Evolutionary conservation across 2,329 filamentous ascomycete genomes (phyloP).

Genomic region (Exophiala mesophila): DNA sequence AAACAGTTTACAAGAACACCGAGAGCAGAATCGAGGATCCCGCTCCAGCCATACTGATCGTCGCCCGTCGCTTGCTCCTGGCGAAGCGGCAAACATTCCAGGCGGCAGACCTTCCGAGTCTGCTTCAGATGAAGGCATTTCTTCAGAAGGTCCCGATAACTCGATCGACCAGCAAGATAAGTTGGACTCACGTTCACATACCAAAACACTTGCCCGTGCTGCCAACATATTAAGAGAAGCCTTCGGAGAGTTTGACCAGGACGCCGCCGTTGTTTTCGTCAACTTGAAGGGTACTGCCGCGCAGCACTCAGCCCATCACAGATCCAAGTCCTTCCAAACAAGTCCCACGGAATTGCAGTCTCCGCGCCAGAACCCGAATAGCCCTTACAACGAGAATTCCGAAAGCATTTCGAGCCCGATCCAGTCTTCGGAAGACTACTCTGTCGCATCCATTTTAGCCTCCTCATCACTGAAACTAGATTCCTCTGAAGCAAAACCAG

Average conservation of each 20-base stretch:
- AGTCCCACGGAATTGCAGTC: too few species aligned
- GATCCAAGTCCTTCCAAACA: too few species aligned
- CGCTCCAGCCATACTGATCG: constrained; percentile 1
- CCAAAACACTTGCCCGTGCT: constrained; percentile 45
- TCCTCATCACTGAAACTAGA: constrained; percentile 12
- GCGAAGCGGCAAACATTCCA: not conserved
- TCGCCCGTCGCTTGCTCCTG: not conserved
- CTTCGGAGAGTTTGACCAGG: constrained; percentile 37
- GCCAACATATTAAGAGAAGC: constrained; percentile 46
- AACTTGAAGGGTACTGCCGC: constrained; percentile 3
- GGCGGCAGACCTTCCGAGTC: not conserved
- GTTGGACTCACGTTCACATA: constrained; percentile 33
- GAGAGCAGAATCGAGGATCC: constrained; percentile 28
- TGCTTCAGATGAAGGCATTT: constrained; percentile 3
- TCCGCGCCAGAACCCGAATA: too few species aligned
- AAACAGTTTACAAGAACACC: constrained; percentile 9
- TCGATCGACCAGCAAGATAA: constrained; percentile 33
- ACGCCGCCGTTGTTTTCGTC: constrained; percentile 46
- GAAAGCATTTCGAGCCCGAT: too few species aligned
- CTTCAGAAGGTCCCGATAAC: constrained; percentile 25
- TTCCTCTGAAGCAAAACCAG: constrained; percentile 14
- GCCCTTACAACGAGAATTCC: too few species aligned
- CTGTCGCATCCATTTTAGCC: constrained; percentile 7
- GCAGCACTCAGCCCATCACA: not conserved
- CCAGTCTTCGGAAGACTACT: too few species aligned